Evolutionary conservation across 768 basidiomycete species (phyloP).

Genomic region (Rhizopogon roseolus): DNA sequence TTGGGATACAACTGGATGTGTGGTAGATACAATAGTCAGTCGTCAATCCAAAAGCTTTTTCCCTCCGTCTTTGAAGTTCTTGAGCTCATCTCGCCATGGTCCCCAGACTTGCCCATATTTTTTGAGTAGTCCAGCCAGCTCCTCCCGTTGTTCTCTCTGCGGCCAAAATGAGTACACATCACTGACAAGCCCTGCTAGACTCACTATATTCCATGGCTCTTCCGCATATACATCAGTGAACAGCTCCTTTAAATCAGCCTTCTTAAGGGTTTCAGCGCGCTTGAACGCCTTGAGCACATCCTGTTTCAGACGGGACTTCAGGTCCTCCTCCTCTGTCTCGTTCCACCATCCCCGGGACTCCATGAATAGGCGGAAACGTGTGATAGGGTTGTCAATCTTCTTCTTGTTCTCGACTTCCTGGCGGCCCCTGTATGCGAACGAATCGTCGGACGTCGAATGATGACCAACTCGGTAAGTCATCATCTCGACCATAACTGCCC

Average conservation of each 20-base stretch:
- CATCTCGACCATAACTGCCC: slow-evolving; percentile 82
- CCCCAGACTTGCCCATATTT: slow-evolving; percentile 89
- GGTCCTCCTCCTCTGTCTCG: slow-evolving; percentile 62
- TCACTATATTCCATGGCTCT: slow-evolving; percentile 78
- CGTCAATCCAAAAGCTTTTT: slow-evolving; percentile 43
- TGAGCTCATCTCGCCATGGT: slow-evolving; percentile 78
- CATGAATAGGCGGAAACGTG: slow-evolving; percentile 80
- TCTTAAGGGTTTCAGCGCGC: slow-evolving; percentile 65
- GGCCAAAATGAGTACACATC: not conserved
- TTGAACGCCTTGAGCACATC: slow-evolving; percentile 79
- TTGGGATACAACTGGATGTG: not conserved
- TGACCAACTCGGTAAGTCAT: slow-evolving; percentile 96
- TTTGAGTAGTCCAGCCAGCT: slow-evolving; percentile 64
- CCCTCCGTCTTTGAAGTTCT: slow-evolving; percentile 70
- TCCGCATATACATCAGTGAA: slow-evolving; percentile 89
- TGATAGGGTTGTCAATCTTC: slow-evolving; percentile 85
- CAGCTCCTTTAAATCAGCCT: slow-evolving; percentile 69
- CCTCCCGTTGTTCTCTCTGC: slow-evolving; percentile 81
- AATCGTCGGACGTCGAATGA: slow-evolving; percentile 93
- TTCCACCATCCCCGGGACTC: slow-evolving; percentile 86
- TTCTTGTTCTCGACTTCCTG: slow-evolving; percentile 91
- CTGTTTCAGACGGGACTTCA: slow-evolving; percentile 62
- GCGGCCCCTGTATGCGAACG: slow-evolving; percentile 85
- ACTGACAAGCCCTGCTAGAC: slow-evolving; percentile 24
- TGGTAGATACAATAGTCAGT: not conserved